Percentiles rank a stretch among this genome's conserved stretches.
phyloP scores from a whole-genome alignment of 495 filamentous ascomycete genomes.

The Rhizodiscina lignyota region DNA sequence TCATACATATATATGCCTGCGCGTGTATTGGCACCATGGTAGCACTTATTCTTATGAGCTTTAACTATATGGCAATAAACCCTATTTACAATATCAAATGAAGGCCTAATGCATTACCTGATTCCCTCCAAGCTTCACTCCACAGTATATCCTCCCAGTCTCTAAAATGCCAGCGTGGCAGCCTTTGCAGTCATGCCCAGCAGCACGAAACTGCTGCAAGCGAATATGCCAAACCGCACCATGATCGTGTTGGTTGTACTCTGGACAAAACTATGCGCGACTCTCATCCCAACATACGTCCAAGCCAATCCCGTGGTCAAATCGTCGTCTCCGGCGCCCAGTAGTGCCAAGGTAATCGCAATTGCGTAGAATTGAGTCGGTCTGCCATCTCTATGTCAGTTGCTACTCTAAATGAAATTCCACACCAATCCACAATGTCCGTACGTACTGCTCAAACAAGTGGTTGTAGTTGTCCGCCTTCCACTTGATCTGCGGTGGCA shows the following conservation, averaged over 20 bases:
- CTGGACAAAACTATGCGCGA: slow-evolving; percentile 14
- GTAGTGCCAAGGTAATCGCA: slow-evolving; percentile 6
- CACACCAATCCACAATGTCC: no score
- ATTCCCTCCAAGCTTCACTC: no score
- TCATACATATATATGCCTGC: no score
- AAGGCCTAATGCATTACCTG: no score
- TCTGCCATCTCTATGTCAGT: no score
- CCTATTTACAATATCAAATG: no score
- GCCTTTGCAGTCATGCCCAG: slow-evolving; percentile 11
- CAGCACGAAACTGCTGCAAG: slow-evolving; percentile 6
- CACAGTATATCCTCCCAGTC: no score
- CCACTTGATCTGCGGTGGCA: slow-evolving; percentile 9
- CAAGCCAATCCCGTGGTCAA: slow-evolving; percentile 12
- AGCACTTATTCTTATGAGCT: no score
- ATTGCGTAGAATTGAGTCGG: slow-evolving; percentile 17
- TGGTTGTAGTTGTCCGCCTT: slow-evolving; percentile 17
- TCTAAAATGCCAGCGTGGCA: no score
- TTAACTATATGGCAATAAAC: no score
- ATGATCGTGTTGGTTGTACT: slow-evolving; percentile 11
- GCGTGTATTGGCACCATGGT: no score
- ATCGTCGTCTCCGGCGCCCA: slow-evolving; percentile 1
- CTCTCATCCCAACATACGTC: slow-evolving; percentile 13
- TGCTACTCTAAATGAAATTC: no score
- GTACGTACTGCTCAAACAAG: slow-evolving; percentile 15
- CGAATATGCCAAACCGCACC: slow-evolving; percentile 11